Conservation (phyloP, 2,329 filamentous ascomycete species). For the Metarhizium guizhouense region DNA sequence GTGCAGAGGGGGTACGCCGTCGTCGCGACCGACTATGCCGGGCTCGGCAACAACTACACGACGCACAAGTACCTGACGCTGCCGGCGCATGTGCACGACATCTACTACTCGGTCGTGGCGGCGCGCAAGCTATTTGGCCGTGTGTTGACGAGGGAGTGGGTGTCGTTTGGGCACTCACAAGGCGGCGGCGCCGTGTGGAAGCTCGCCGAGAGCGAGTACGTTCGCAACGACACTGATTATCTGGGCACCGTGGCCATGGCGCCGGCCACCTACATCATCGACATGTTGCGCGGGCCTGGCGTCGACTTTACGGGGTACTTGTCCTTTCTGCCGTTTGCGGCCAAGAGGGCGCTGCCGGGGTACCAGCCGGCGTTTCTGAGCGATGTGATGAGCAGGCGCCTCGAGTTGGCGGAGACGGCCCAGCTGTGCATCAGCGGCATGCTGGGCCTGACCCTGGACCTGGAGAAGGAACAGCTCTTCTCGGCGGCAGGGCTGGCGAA, state of each 20-base stretch:
- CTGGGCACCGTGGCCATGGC: not conserved
- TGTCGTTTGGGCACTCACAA: no score
- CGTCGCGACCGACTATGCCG: no score
- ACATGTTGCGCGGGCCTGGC: conserved; percentile 4
- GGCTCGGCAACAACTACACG: no score
- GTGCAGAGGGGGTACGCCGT: no score
- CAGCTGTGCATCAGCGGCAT: conserved; percentile 7
- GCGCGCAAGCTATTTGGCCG: no score
- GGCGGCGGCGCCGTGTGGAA: no score
- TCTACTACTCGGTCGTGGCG: no score
- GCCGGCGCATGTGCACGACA: no score
- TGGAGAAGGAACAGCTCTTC: not conserved
- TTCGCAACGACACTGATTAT: no score
- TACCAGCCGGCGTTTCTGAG: not conserved
- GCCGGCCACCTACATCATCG: conserved; percentile 9
- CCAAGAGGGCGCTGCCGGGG: not conserved
- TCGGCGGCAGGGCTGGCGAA: not conserved
- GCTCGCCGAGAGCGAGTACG: no score
- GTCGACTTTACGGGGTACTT: conserved; percentile 1
- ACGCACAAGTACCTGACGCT: no score
- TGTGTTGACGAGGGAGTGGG: no score
- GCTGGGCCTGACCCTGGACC: conserved; percentile 3
- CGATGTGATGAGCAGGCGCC: not conserved
- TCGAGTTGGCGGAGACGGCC: conserved; percentile 1
- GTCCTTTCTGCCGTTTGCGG: conserved; percentile 2